Conservation (phyloP, 31 red algal species). For the Odonthalia washingtoniensis region DNA sequence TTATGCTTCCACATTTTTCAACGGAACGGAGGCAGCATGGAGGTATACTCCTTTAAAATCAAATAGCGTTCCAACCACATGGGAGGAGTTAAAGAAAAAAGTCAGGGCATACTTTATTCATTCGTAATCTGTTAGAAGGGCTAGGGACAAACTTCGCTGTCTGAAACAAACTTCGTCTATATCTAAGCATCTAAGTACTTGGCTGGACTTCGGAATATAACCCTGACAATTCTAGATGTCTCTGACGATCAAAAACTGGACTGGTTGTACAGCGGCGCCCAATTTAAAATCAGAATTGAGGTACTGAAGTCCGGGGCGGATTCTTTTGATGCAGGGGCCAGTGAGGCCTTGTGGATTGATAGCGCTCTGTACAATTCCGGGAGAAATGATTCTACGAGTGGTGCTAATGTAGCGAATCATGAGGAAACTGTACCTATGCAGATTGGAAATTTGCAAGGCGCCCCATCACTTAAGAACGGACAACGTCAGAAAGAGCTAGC, state of each 20-base stretch:
- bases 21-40: neutral
- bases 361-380: slow-evolving; percentile 18
- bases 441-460: slow-evolving; percentile 40
- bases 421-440: slow-evolving; percentile 14
- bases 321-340: slow-evolving; percentile 26
- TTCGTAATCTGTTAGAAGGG: neutral
- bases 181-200: slow-evolving; percentile 23
- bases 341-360: slow-evolving; percentile 40
- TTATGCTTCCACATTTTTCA: slow-evolving; percentile 24
- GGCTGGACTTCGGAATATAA: neutral
- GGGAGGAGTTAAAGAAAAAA: neutral
- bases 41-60: neutral
- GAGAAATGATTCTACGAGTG: neutral
- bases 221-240: slow-evolving; percentile 3
- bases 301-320: slow-evolving; percentile 31
- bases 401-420: neutral
- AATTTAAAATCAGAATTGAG: slow-evolving; percentile 36
- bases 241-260: slow-evolving; percentile 38
- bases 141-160: neutral
- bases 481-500: neutral
- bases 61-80: neutral
- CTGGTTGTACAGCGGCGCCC: slow-evolving; percentile 36
- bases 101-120: neutral
- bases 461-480: neutral
- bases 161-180: neutral